Evolutionary conservation across 202 grass and related monocot species (phyloP).

Genomic region (Musa balbisiana): DNA sequence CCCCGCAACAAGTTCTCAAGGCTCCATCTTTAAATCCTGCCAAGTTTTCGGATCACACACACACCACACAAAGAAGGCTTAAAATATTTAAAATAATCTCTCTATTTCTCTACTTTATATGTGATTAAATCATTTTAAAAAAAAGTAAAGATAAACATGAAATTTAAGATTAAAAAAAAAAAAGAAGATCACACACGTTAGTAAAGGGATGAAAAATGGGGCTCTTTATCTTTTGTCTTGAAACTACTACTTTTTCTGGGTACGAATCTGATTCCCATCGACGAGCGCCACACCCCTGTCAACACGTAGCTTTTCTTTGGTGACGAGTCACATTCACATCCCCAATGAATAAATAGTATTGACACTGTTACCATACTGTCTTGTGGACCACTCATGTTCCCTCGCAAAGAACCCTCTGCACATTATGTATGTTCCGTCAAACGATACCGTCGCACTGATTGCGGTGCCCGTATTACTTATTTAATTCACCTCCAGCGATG

Average conservation of each 20-base stretch:
- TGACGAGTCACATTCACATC: neutral
- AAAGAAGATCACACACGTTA: neutral
- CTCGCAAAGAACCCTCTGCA: neutral
- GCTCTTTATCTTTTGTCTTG: neutral
- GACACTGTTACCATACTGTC: neutral
- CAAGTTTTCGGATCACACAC: neutral
- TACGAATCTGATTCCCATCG: neutral
- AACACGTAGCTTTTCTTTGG: no score
- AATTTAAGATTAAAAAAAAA: no score
- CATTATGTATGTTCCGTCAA: neutral
- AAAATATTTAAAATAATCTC: no score
- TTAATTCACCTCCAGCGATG: neutral
- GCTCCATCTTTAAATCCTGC: slow-evolving; percentile 12
- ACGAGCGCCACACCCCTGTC: no score
- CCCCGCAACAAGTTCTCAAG: slow-evolving; percentile 47
- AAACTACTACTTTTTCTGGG: neutral
- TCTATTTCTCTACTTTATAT: no score
- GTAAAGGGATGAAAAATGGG: neutral
- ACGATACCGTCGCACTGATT: neutral
- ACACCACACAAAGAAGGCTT: neutral
- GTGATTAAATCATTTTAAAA: no score
- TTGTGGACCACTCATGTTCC: neutral
- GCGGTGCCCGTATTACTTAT: neutral
- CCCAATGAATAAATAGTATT: neutral
- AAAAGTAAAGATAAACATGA: no score